Conservation (phyloP, 169 alveolate genomes). For the Cryptosporidium tyzzeri region DNA sequence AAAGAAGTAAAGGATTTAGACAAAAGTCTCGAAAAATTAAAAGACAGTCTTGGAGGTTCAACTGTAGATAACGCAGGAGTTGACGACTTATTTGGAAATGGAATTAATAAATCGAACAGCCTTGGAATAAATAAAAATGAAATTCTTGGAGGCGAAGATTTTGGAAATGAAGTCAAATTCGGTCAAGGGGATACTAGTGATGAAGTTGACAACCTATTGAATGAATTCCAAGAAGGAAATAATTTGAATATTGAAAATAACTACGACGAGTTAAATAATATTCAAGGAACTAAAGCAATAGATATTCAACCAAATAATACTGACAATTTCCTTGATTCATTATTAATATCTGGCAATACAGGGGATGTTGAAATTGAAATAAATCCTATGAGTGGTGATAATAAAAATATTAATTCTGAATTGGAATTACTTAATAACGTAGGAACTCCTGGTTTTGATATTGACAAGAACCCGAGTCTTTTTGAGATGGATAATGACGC, state of each 20-base stretch:
- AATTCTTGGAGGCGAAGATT: background rate
- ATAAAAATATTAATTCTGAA: background rate
- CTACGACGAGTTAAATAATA: background rate
- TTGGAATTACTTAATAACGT: background rate
- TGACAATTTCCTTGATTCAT: background rate
- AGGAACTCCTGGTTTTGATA: background rate
- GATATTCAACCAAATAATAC: background rate
- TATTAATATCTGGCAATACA: background rate
- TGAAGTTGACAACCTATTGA: background rate
- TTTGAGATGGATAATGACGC: background rate
- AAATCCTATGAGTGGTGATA: background rate
- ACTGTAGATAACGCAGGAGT: background rate
- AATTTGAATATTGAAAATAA: background rate
- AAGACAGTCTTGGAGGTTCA: background rate
- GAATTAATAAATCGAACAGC: background rate
- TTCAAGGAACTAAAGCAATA: background rate
- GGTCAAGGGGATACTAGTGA: background rate
- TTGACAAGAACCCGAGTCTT: background rate
- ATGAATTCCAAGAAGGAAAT: background rate
- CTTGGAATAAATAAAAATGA: background rate
- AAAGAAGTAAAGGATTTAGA: background rate
- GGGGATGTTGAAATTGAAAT: background rate
- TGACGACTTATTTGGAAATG: background rate
- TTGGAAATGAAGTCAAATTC: background rate
- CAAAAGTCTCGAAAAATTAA: background rate